Base-by-base conservation (phyloP, 495 filamentous ascomycete species). In the Xylaria bambusicola region DNA sequence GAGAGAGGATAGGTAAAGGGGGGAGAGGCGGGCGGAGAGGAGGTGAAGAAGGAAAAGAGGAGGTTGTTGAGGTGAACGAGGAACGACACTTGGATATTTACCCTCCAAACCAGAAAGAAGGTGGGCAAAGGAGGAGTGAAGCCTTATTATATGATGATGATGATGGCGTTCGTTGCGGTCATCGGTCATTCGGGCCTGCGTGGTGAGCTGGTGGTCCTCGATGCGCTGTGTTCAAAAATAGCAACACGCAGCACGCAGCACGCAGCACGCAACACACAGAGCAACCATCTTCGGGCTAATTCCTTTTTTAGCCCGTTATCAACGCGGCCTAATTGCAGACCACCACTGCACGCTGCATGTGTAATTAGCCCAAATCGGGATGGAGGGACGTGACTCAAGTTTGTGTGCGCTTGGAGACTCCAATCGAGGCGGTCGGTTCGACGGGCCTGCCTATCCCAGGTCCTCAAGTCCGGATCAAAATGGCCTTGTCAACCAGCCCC, bases 81-180 rank as follows among this genome's bases (percentile, higher is more conserved):
- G n/a, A 71, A 76, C 75, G 71, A 79, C 76, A 79, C 76, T 77
- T 74, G 75, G 69, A 75, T 72, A 66, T 73, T 69, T 69, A 38
- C 52, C 62, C 66, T 67, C 73, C 48, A 53, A 52, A 67, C 52
- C 64, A 71, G 67, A 65, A 60, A 52, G 69, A 59, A 47, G 62
- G 54, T 62, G 56, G 70, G 71, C 71, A 69, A 73, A 65, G 66
- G 68, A 70, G 52, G 68, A 73, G 75, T 71, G 70, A 77, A 75
- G 75, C 72, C 75, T 80, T 80, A 81, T 80, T n/a, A n/a, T n/a
- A n/a, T n/a, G n/a, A n/a, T n/a, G n/a, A n/a, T n/a, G n/a, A 81
- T 77, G 67, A 64, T 71, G 68, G 71, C 69, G n/a, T 69, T 66
- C 33, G 58, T 58, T n/a, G n/a, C n/a, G n/a, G n/a, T n/a, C n/a